These are phyloP conservation scores for Auricularia heimuer DNA, from an alignment of 768 basidiomycete species.

Conservation along the genomic window DNA sequence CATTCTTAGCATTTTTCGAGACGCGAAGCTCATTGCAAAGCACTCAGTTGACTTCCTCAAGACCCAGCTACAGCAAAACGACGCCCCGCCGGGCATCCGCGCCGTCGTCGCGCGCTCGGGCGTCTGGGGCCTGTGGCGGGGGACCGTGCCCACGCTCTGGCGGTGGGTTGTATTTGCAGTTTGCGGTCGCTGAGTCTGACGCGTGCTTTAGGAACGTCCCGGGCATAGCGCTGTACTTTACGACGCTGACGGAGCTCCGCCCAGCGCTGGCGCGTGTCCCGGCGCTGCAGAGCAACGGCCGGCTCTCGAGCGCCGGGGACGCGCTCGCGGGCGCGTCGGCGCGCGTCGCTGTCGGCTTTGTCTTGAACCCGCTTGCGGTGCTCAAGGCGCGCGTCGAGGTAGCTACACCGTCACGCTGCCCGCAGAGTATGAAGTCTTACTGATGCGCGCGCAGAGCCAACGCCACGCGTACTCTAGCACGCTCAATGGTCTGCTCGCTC, in stretches of 20 bases:
- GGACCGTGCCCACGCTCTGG: slow-evolving; percentile 69
- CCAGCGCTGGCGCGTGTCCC: slow-evolving; percentile 54
- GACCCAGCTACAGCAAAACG: slow-evolving; percentile 82
- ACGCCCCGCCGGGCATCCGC: slow-evolving; percentile 40
- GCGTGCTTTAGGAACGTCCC: slow-evolving; percentile 66
- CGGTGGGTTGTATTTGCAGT: slow-evolving; percentile 30
- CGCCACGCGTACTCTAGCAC: slow-evolving; percentile 63
- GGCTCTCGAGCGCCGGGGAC: slow-evolving; percentile 67
- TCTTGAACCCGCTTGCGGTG: slow-evolving; percentile 85
- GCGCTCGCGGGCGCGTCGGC: slow-evolving; percentile 77
- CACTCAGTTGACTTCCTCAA: slow-evolving; percentile 75
- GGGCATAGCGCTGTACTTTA: slow-evolving; percentile 89
- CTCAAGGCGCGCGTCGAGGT: slow-evolving; percentile 91
- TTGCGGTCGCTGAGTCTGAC: slow-evolving; percentile 11
- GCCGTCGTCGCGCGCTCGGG: slow-evolving; percentile 58
- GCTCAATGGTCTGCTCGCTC: slow-evolving; percentile 43
- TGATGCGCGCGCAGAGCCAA: slow-evolving; percentile 41
- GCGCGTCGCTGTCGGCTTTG: slow-evolving; percentile 68
- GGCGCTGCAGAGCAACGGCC: slow-evolving; percentile 42
- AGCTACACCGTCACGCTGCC: slow-evolving; percentile 14
- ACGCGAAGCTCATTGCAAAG: not conserved
- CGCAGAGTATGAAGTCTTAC: not conserved
- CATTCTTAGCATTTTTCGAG: no score
- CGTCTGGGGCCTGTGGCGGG: slow-evolving; percentile 72
- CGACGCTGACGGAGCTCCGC: slow-evolving; percentile 74